Conservation (phyloP, 371 early-diverging fungal species). For the Basidiobolus meristosporus region DNA sequence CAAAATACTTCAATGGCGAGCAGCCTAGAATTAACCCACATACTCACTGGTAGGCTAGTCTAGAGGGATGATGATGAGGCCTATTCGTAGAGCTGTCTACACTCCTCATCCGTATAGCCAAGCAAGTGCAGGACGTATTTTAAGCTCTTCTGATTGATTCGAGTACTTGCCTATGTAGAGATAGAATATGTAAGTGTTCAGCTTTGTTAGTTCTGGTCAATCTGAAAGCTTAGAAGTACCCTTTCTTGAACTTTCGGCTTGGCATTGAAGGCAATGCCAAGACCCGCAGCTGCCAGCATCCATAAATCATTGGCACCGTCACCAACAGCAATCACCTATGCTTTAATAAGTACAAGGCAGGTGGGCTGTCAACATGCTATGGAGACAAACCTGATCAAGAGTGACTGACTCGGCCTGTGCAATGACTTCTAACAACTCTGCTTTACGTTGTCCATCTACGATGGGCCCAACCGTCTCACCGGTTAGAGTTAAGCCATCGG, state of each 20-base stretch:
- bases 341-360: too few species aligned
- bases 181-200: too few species aligned
- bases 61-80: too few species aligned
- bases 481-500: slow-evolving; percentile 61
- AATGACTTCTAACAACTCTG: slow-evolving; percentile 82
- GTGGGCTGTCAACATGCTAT: too few species aligned
- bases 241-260: slow-evolving; percentile 87
- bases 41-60: too few species aligned
- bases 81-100: slow-evolving; percentile 7
- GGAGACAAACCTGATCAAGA: slow-evolving; percentile 60
- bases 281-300: slow-evolving; percentile 91
- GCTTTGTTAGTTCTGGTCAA: too few species aligned
- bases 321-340: slow-evolving; percentile 90
- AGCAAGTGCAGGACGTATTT: slow-evolving; percentile 44
- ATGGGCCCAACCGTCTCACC: slow-evolving; percentile 76
- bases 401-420: slow-evolving; percentile 79
- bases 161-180: slow-evolving; percentile 40
- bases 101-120: slow-evolving; percentile 18
- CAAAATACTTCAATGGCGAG: too few species aligned
- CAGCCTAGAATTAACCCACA: too few species aligned
- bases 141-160: slow-evolving; percentile 84
- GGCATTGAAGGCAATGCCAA: slow-evolving; percentile 98
- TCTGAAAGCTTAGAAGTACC: too few species aligned
- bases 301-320: slow-evolving; percentile 98
- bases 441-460: slow-evolving; percentile 83